Evolutionary conservation across 2,329 filamentous ascomycete species (phyloP), one percentile per base, ranked within the genome.

Genomic region (Metarhizium humberi): DNA sequence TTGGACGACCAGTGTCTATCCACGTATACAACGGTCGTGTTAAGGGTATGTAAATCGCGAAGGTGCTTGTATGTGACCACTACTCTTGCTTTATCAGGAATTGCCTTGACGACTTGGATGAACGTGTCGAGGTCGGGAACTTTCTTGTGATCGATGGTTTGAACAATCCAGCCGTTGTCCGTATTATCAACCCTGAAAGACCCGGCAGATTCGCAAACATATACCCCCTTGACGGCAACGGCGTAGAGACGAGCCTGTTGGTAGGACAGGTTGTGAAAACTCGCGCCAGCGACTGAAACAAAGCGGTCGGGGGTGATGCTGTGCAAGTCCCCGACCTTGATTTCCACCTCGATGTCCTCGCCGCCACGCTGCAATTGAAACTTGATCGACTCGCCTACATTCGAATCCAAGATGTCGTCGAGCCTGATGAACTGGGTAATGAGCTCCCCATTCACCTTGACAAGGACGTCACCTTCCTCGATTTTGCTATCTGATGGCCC

Each of bases 1-100:
- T 95, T 95, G 56, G 86, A 86, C 51, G 90, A 87, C 94, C 94
- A 99, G 71, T 99, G 94, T 47, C 94, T 85, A 70, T 99, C 94
- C 55, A 99, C 83, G 61, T 94, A 87, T 60, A 96, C 81, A 67
- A 99, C 92, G 56, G 87, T 89, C 1, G 94, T 99, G 70, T 95
- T 92, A 54, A 95, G 81, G 0, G 92, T 96, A 71, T 99, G 94
- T 56, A 99, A 77, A 68, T 99, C 95, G 55, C 92, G 81, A 42
- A 99, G 85, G 69, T 99, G 92, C 72, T 95, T 94, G 75, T 96
- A 99, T 7, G 90, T 94, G 56, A 97, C 87, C 34, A 97, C 92
- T 11, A 99, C 87, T 54, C 94, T 83, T 34, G 91, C 83, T 66
- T 78, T 81, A 72, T 88, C 86, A 1, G 94, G 91, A 54, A 99